Conservation (phyloP, 208 protist species). For the Leishmania tropica region DNA sequence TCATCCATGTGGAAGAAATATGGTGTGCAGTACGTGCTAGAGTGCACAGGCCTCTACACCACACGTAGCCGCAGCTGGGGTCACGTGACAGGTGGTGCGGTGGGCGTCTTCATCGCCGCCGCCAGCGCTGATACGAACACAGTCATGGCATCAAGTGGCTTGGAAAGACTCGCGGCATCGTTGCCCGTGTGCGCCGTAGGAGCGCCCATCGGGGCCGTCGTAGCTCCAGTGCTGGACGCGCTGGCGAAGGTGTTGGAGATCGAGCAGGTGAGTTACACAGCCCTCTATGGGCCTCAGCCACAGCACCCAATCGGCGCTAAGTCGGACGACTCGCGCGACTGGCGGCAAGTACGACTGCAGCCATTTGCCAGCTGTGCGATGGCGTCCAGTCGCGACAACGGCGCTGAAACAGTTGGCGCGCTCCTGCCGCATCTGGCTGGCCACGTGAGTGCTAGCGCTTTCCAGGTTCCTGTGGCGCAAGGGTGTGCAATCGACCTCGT, state of each 20-base stretch:
- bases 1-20: conserved; percentile 92
- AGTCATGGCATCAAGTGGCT: conserved; percentile 97
- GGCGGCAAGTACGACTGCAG: conserved; percentile 92
- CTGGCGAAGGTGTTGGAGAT: conserved; percentile 96
- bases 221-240: conserved; percentile 96
- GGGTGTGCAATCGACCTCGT: conserved; percentile 99
- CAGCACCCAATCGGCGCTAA: conserved; percentile 96
- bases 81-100: conserved; percentile 95
- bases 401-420: conserved; percentile 96
- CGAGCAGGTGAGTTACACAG: conserved; percentile 97
- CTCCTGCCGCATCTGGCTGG: conserved; percentile 84
- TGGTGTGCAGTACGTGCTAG: conserved; percentile 95
- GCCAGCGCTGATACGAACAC: conserved; percentile 94
- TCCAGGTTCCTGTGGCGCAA: conserved; percentile 97
- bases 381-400: conserved; percentile 93
- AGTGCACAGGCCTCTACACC: conserved; percentile 98
- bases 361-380: conserved; percentile 91
- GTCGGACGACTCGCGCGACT: conserved; percentile 92
- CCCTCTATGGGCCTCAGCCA: conserved; percentile 95
- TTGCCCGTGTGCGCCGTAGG: conserved; percentile 95
- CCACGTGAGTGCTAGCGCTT: conserved; percentile 90
- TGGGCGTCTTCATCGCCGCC: conserved; percentile 98
- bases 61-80: conserved; percentile 83
- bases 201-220: conserved; percentile 98
- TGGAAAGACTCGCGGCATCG: conserved; percentile 61